Evolutionary conservation across 768 basidiomycete species (phyloP).

Genomic region (Panaeolus cyanescens): DNA sequence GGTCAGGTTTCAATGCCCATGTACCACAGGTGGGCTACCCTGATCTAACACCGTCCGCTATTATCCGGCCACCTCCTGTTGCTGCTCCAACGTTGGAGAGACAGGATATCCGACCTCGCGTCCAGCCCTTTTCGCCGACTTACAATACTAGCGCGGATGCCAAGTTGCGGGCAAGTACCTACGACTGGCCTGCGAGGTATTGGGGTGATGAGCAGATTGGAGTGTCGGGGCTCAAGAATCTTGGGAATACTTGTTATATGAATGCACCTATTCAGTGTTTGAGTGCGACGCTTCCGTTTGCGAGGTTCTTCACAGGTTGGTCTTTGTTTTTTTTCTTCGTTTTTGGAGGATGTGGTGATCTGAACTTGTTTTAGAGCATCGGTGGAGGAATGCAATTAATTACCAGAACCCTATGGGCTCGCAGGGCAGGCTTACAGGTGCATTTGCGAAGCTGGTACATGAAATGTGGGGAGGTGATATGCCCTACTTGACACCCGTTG

Average conservation of each 20-base stretch:
- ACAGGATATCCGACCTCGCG: constrained; percentile 71
- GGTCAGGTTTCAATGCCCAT: constrained; percentile 38
- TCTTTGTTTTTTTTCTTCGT: background rate
- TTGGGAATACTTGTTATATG: constrained; percentile 99
- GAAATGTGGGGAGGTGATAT: constrained; percentile 89
- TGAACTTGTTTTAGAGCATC: constrained; percentile 52
- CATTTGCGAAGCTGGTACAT: constrained; percentile 82
- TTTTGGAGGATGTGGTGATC: constrained; percentile 9
- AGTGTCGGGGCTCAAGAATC: constrained; percentile 87
- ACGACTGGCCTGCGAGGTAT: constrained; percentile 81
- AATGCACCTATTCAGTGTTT: constrained; percentile 97
- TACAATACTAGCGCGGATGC: constrained; percentile 12
- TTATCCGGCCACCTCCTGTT: constrained; percentile 78
- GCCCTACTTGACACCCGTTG: constrained; percentile 77
- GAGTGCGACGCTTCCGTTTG: constrained; percentile 91
- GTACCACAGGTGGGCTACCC: constrained; percentile 81
- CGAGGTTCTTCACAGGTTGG: constrained; percentile 88
- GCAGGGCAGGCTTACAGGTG: constrained; percentile 76
- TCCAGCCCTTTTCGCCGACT: constrained; percentile 35
- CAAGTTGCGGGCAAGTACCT: constrained; percentile 40
- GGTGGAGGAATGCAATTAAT: constrained; percentile 85
- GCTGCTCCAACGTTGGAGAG: constrained; percentile 76
- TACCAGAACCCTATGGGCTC: constrained; percentile 85
- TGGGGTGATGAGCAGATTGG: constrained; percentile 84
- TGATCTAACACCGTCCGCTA: constrained; percentile 57